A percentile compares a stretch with the other conserved stretches of the same genome.
These are phyloP conservation scores for Apiotrichum sp. DNA, from an alignment of 1,284 basidiomycete genomes.

Conservation along the genomic window DNA sequence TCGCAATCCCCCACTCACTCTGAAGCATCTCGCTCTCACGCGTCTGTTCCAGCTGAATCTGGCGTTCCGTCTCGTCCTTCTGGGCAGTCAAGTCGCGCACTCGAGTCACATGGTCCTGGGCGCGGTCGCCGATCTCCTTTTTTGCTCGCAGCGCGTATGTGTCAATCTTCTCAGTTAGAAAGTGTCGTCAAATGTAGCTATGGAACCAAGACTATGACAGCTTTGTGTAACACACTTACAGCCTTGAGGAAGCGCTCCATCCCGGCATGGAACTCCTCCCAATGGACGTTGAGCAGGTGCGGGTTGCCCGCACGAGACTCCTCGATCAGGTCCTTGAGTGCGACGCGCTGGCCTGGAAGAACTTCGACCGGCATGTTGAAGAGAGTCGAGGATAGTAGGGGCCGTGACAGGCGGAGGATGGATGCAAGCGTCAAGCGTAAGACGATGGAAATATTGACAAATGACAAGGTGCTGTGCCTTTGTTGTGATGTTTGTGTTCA, in stretches of 20 bases:
- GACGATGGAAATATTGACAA: no score
- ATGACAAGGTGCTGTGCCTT: no score
- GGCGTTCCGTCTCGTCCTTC: slow-evolving; percentile 35
- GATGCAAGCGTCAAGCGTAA: no score
- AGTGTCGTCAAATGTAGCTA: no score
- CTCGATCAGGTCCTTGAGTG: slow-evolving; percentile 23
- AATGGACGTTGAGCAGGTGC: slow-evolving; percentile 24
- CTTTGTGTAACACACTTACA: slow-evolving; percentile 17
- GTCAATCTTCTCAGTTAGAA: slow-evolving; percentile 31
- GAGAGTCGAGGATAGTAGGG: no score
- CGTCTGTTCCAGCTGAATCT: slow-evolving; percentile 38
- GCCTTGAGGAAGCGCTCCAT: slow-evolving; percentile 36
- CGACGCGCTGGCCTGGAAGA: slow-evolving; percentile 18
- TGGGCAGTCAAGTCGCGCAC: slow-evolving; percentile 34
- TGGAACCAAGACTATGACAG: background rate
- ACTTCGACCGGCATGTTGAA: slow-evolving; percentile 17
- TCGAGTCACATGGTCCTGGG: slow-evolving; percentile 24
- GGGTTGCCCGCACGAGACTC: slow-evolving; percentile 10
- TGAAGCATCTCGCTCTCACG: slow-evolving; percentile 42
- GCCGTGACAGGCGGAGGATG: no score
- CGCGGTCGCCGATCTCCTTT: slow-evolving; percentile 32
- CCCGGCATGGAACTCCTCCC: slow-evolving; percentile 34
- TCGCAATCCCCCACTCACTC: slow-evolving; percentile 21
- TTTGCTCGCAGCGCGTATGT: slow-evolving; percentile 32
- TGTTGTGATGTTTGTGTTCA: no score